These are phyloP conservation scores for Exserohilum turcica DNA, from an alignment of 2,329 filamentous ascomycete genomes.

Conservation along the genomic window DNA sequence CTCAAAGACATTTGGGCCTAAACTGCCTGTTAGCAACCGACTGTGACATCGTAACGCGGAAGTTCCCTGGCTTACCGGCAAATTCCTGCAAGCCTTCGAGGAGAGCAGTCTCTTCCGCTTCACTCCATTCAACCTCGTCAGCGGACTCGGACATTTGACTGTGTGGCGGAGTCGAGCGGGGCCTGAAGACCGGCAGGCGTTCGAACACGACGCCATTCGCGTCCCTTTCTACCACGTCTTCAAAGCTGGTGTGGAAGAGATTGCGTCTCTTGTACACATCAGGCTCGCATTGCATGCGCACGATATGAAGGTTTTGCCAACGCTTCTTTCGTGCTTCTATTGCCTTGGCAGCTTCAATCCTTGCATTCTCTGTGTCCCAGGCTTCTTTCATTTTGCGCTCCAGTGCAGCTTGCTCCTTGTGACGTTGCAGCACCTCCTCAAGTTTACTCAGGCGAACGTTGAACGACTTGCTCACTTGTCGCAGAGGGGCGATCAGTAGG, in stretches of 20 bases:
- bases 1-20: conserved; percentile 35
- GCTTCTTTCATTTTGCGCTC: conserved; percentile 14
- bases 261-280: conserved; percentile 14
- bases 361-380: conserved; percentile 3
- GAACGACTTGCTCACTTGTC: conserved; percentile 15
- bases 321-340: conserved; percentile 17
- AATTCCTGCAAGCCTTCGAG: conserved; percentile 35
- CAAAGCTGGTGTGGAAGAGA: conserved; percentile 18
- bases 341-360: not conserved
- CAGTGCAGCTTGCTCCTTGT: conserved; percentile 7
- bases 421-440: conserved; percentile 8
- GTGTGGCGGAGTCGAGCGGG: conserved; percentile 33
- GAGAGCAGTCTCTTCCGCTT: conserved; percentile 40
- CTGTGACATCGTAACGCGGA: not conserved
- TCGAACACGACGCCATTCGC: conserved; percentile 49
- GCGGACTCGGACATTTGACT: conserved; percentile 13
- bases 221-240: conserved; percentile 39
- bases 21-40: not conserved
- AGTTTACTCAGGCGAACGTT: conserved; percentile 8
- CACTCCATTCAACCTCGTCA: conserved; percentile 36
- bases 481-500: conserved; percentile 35
- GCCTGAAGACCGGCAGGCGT: conserved; percentile 46
- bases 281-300: conserved; percentile 34
- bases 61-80: conserved; percentile 26
- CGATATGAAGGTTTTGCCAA: conserved; percentile 41